Evolutionary conservation across 2,329 filamentous ascomycete genomes (phyloP).

Genomic region (Aureobasidium pullulans): DNA sequence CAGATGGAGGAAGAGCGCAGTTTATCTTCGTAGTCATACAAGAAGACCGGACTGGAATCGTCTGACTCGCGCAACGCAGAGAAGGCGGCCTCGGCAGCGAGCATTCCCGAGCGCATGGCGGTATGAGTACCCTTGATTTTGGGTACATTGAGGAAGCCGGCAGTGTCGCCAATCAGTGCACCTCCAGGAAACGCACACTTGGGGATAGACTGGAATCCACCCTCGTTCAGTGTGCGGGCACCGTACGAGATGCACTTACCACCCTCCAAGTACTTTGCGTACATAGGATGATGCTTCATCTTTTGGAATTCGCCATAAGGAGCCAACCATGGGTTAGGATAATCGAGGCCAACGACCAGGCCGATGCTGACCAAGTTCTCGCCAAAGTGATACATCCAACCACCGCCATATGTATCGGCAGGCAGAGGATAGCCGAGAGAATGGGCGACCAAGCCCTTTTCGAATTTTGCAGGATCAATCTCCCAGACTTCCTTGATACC

Average conservation of each 20-base stretch:
- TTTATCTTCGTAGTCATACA: conserved; percentile 89
- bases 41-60: conserved; percentile 65
- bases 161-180: conserved; percentile 90
- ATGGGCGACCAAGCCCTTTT: conserved; percentile 77
- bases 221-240: conserved; percentile 83
- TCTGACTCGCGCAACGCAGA: conserved; percentile 56
- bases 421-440: conserved; percentile 89
- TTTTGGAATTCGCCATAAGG: conserved; percentile 97
- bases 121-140: conserved; percentile 99
- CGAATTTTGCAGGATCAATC: conserved; percentile 84
- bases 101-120: conserved; percentile 94
- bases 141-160: conserved; percentile 92
- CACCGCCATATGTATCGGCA: conserved; percentile 85
- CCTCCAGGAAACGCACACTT: conserved; percentile 95
- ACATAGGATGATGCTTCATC: conserved; percentile 95
- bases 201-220: conserved; percentile 94
- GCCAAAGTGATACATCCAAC: conserved; percentile 99
- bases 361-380: conserved; percentile 93
- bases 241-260: conserved; percentile 97
- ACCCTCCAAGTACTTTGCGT: conserved; percentile 77
- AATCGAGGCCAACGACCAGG: conserved; percentile 88
- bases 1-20: conserved; percentile 83
- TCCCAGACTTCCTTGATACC: conserved; percentile 98
- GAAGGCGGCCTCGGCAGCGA: conserved; percentile 87
- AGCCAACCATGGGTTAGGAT: conserved; percentile 91